Conservation (phyloP, 192 early-diverging fungal genomes). For the Funneliformis mosseae region DNA sequence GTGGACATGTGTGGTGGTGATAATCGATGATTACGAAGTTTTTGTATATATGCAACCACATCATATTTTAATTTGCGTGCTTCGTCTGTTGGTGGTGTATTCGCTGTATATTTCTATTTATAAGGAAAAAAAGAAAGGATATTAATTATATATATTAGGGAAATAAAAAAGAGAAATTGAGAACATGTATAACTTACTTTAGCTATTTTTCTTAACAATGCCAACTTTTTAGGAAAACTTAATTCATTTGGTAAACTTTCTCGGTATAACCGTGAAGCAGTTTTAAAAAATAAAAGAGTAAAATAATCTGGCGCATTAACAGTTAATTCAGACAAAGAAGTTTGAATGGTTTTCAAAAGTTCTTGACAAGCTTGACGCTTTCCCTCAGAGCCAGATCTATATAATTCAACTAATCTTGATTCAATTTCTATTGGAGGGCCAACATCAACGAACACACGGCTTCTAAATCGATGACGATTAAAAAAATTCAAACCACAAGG, state of each 20-base stretch:
- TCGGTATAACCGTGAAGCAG: constrained; percentile 43
- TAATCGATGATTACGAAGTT: constrained; percentile 37
- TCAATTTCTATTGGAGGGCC: constrained; percentile 40
- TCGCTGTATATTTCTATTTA: constrained; percentile 17
- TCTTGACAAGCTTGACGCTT: constrained; percentile 49
- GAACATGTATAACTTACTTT: constrained; percentile 23
- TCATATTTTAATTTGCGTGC: constrained; percentile 35
- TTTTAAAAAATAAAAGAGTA: constrained; percentile 43
- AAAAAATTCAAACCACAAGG: constrained; percentile 51
- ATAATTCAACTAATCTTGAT: constrained; percentile 39
- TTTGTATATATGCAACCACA: constrained; percentile 38
- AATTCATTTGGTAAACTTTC: constrained; percentile 30
- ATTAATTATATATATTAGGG: not conserved
- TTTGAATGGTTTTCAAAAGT: constrained; percentile 43
- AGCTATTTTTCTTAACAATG: constrained; percentile 41
- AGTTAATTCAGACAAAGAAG: constrained; percentile 41
- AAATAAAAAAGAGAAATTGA: not conserved
- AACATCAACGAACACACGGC: constrained; percentile 45
- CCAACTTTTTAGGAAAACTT: constrained; percentile 45
- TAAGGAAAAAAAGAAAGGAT: not conserved
- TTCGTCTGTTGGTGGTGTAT: constrained; percentile 35
- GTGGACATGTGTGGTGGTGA: constrained; percentile 38
- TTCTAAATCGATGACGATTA: constrained; percentile 51
- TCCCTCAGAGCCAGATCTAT: constrained; percentile 38
- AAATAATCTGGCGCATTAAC: constrained; percentile 49